A percentile compares a stretch with the other conserved stretches of the same genome.
phyloP scores from a whole-genome alignment of 2,329 filamentous ascomycete genomes.

The Chaetomiaceae sp. region DNA sequence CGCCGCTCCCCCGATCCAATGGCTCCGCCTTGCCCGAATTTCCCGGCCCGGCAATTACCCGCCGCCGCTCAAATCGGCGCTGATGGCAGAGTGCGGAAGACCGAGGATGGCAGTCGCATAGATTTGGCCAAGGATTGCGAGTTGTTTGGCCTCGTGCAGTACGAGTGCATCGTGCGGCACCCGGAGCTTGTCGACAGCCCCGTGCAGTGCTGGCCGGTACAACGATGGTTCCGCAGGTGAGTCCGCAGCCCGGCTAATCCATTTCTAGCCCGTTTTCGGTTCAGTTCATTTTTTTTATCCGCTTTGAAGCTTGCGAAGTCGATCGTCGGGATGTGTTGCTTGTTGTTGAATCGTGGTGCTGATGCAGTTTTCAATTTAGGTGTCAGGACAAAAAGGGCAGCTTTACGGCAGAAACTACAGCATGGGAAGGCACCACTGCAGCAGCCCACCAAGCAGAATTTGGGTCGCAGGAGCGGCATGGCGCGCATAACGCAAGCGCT shows the following conservation, averaged over 20 bases:
- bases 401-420: slow-evolving; percentile 60
- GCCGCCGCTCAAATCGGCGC: slow-evolving; percentile 44
- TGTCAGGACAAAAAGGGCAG: slow-evolving; percentile 53
- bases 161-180: slow-evolving; percentile 51
- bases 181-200: slow-evolving; percentile 42
- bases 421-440: slow-evolving; percentile 46
- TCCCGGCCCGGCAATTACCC: slow-evolving; percentile 48
- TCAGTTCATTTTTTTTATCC: too few relatives aligned
- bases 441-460: too few relatives aligned
- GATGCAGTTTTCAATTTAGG: slow-evolving; percentile 37
- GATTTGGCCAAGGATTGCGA: slow-evolving; percentile 50
- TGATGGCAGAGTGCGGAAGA: slow-evolving; percentile 50
- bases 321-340: too few relatives aligned
- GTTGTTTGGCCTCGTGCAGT: slow-evolving; percentile 56
- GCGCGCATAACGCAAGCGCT: slow-evolving; percentile 34
- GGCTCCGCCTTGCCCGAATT: slow-evolving; percentile 54
- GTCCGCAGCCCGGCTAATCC: slow-evolving; percentile 24
- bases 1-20: slow-evolving; percentile 34
- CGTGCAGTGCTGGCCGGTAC: slow-evolving; percentile 53
- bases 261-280: too few relatives aligned
- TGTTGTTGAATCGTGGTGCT: slow-evolving; percentile 1
- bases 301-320: too few relatives aligned
- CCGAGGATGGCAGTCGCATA: slow-evolving; percentile 36
- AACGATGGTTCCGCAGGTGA: slow-evolving; percentile 57
- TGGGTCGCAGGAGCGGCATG: slow-evolving; percentile 9